These are phyloP conservation scores for Phytophthora sp. DNA, from an alignment of 352 stramenopile genomes.

Conservation along the genomic window DNA sequence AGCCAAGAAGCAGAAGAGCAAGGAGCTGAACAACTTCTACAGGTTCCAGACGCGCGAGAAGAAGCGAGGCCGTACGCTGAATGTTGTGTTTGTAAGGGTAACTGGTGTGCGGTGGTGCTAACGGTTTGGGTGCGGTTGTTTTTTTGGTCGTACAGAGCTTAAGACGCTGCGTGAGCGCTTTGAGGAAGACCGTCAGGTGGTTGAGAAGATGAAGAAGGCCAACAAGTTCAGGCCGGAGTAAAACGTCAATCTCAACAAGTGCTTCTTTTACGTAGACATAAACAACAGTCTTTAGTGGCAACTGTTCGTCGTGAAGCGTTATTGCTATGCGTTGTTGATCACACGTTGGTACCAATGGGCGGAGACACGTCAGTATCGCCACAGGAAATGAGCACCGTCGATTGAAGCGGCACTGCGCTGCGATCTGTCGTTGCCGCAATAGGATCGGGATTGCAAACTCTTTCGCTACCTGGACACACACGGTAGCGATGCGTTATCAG, in stretches of 20 bases:
- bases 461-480: no score
- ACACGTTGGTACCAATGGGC: no score
- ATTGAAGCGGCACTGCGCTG: no score
- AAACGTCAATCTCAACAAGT: conserved; percentile 9
- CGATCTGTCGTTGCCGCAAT: no score
- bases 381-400: no score
- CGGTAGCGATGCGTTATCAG: no score
- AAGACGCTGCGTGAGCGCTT: conserved; percentile 85
- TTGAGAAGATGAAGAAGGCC: conserved; percentile 85
- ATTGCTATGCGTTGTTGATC: no score
- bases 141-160: conserved; percentile 53
- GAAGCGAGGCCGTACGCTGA: conserved; percentile 79
- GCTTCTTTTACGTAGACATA: conserved; percentile 1
- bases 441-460: no score
- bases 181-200: conserved; percentile 77
- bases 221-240: conserved; percentile 88
- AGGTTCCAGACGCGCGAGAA: conserved; percentile 88
- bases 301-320: no score
- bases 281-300: neutral
- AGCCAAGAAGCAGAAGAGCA: conserved; percentile 86
- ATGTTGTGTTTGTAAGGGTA: conserved; percentile 1
- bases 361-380: no score
- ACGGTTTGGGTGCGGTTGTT: conserved; percentile 14
- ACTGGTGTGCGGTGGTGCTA: neutral
- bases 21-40: conserved; percentile 86